A percentile compares a stretch with the other conserved stretches of the same genome.
phyloP scores from a whole-genome alignment of 805 yeast genomes.

The Spathaspora hagerdaliae region DNA sequence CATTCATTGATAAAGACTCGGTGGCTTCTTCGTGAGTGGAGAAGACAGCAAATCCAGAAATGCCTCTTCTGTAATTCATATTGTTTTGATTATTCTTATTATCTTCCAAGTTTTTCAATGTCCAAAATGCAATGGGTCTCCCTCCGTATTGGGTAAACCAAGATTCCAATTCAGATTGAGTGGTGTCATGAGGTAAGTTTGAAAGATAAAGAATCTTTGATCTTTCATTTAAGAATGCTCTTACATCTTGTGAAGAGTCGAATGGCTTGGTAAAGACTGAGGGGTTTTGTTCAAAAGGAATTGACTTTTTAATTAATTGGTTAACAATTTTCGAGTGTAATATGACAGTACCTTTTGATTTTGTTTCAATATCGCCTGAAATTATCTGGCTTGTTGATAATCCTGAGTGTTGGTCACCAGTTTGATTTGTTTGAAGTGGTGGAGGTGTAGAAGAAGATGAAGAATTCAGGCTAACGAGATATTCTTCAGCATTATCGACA shows the following conservation, averaged over 20 bases:
- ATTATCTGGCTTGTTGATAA: neutral
- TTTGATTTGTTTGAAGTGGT: neutral
- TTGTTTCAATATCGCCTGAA: conserved; percentile 22
- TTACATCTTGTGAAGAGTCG: conserved; percentile 71
- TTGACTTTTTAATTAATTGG: conserved; percentile 44
- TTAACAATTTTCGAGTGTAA: conserved; percentile 43
- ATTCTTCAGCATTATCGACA: conserved; percentile 12
- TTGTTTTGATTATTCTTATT: conserved; percentile 8
- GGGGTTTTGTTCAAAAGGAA: conserved; percentile 48
- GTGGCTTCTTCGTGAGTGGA: conserved; percentile 82
- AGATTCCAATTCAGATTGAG: conserved; percentile 83
- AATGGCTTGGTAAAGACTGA: conserved; percentile 67
- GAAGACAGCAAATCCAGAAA: conserved; percentile 83
- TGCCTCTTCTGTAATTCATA: conserved; percentile 14
- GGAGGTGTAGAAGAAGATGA: conserved; percentile 8
- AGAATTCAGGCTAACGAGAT: conserved; percentile 3
- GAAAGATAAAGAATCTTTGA: conserved; percentile 76
- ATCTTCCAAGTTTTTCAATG: conserved; percentile 55
- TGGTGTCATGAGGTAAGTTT: conserved; percentile 81
- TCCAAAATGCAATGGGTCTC: conserved; percentile 87
- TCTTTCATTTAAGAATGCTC: conserved; percentile 62
- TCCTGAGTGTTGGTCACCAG: neutral
- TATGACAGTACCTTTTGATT: conserved; percentile 42
- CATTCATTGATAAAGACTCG: conserved; percentile 75
- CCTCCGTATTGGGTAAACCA: conserved; percentile 91